Conservation (phyloP, 169 alveolate species). For the Fabrea salina region DNA sequence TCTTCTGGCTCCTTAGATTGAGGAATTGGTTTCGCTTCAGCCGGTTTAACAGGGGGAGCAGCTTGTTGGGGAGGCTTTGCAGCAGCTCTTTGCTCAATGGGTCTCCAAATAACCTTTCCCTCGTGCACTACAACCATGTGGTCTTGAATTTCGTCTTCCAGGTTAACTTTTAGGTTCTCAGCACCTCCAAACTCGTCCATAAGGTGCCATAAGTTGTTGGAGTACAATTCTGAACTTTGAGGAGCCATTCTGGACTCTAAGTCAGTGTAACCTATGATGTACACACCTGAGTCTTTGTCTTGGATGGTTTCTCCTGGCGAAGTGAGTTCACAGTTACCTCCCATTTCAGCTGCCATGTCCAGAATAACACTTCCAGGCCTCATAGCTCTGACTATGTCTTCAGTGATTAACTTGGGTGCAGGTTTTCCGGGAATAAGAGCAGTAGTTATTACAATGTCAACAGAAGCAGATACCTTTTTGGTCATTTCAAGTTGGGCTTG, state of each 20-base stretch:
- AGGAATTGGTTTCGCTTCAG: background rate
- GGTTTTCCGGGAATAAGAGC: constrained; percentile 69
- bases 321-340: constrained; percentile 69
- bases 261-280: constrained; percentile 70
- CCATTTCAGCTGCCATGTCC: constrained; percentile 70
- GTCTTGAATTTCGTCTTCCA: constrained; percentile 66
- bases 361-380: constrained; percentile 72
- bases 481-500: constrained; percentile 54
- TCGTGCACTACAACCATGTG: constrained; percentile 52
- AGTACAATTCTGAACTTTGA: constrained; percentile 43
- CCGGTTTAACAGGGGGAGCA: background rate
- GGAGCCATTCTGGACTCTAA: constrained; percentile 68
- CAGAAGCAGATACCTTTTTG: constrained; percentile 42
- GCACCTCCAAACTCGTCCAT: constrained; percentile 57
- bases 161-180: constrained; percentile 59
- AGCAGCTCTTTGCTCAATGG: constrained; percentile 1
- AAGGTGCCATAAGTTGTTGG: constrained; percentile 41
- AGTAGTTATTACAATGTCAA: constrained; percentile 74
- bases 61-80: background rate
- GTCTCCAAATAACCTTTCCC: constrained; percentile 11
- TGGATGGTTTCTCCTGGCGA: constrained; percentile 39
- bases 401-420: constrained; percentile 58
- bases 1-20: no score
- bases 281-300: constrained; percentile 54
- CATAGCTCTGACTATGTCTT: constrained; percentile 62